Percentiles rank a stretch among this genome's conserved stretches.
Evolutionary conservation across 2,329 filamentous ascomycete genomes (phyloP).

Genomic region (Fusarium chuoi): DNA sequence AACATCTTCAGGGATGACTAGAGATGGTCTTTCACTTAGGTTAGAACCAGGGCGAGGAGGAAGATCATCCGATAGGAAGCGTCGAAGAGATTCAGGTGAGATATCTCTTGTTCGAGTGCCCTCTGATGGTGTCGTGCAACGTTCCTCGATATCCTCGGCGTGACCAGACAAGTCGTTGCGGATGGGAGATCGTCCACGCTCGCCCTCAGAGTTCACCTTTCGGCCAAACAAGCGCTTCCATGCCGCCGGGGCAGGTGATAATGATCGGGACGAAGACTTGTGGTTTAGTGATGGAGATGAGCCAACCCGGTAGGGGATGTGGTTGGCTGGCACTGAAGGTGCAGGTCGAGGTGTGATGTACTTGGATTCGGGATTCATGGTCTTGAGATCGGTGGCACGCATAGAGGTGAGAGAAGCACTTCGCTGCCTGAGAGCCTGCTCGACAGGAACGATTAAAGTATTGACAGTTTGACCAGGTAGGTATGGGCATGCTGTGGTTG

Average conservation of each 20-base stretch:
- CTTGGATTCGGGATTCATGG: constrained; percentile 81
- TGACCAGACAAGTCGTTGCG: constrained; percentile 34
- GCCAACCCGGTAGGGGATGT: constrained; percentile 41
- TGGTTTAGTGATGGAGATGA: constrained; percentile 48
- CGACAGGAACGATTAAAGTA: constrained; percentile 80
- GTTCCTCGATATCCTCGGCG: constrained; percentile 25
- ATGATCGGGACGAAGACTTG: constrained; percentile 57
- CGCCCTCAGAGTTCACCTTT: constrained; percentile 50
- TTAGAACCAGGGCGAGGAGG: constrained; percentile 45
- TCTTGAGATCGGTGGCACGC: constrained; percentile 69
- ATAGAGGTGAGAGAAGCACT: constrained; percentile 74
- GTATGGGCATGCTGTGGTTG: constrained; percentile 83
- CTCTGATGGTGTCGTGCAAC: constrained; percentile 48
- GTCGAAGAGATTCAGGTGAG: constrained; percentile 65
- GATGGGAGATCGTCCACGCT: constrained; percentile 48
- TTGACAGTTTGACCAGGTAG: constrained; percentile 91
- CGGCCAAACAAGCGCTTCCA: constrained; percentile 65
- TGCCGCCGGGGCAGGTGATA: constrained; percentile 58
- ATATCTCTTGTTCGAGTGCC: constrained; percentile 61
- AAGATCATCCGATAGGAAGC: constrained; percentile 61
- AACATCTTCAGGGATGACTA: constrained; percentile 52
- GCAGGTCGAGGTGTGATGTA: constrained; percentile 75
- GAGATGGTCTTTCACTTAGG: constrained; percentile 44
- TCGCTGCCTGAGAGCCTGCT: constrained; percentile 68
- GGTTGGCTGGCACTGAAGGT: constrained; percentile 47